Base-by-base conservation (phyloP, 2,329 filamentous ascomycete genomes). In the Colletotrichum orbiculare region DNA sequence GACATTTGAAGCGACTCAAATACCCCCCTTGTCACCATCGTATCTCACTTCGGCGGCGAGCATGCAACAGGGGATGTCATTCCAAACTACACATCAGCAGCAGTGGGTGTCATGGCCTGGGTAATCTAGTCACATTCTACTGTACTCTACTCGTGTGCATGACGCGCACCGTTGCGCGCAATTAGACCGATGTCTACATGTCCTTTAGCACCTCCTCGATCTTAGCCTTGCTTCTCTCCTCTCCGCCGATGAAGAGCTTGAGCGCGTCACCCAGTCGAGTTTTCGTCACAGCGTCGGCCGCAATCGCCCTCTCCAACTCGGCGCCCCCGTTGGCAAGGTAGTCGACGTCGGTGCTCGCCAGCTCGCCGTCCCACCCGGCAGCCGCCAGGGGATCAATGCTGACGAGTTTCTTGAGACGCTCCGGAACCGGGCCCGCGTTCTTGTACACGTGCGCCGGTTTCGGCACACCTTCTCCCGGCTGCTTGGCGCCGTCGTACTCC, bases 311-410 rank as follows among this genome's bases (percentile, higher is more conserved):
- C 10, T 81, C 75, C 25, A 85, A 73, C 61, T 73, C 76, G 37
- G 69, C 76, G 5, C 82, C 82, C 7, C 76, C 75, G 54, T 84
- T 74, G 6, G 78, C 78, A 12, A 85, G 77, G 63, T 83, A 85
- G 67, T 85, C 81, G 2, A 81, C 72, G 17, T 79, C 74, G 2
- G 77, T 79, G 35, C 73, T 73, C 0, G 77, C 77, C 12, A 79
- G 67, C 62, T 76, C 78, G 39, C 78, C 79, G 45, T 82, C 76
- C 74, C 75, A 79, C 15, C 71, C 69, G 3, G 75, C 67, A 2
- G 71, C 74, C 0, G 73, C 75, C 37, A 84, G 73, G 0, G 80
- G 78, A 66, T 84, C 81, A 11, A 75, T 73, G 12, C 66, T 71
- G 0, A 73, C 71, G 6, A 82, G 70, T 63, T 77, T 76, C 66